phyloP scores from a whole-genome alignment of 306 rosid species.

The Echinosophora koreensis region DNA sequence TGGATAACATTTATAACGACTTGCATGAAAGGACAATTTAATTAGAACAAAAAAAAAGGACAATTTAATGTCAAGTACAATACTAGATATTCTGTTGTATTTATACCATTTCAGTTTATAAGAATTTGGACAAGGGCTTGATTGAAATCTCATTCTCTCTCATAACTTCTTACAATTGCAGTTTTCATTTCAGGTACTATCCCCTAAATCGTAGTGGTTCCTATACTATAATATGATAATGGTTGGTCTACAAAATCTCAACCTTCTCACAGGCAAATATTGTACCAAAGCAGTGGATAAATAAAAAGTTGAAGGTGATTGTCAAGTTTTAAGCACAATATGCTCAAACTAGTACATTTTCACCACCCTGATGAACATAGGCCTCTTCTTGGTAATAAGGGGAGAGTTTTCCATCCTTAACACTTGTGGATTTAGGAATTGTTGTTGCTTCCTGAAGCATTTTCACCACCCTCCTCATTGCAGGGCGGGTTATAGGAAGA shows the following conservation, averaged over 20 bases:
- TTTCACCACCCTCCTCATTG: conserved; percentile 77
- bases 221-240: not conserved
- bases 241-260: not conserved
- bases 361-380: conserved; percentile 40
- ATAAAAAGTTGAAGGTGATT: not conserved
- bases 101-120: not conserved
- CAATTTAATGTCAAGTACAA: conserved; percentile 4
- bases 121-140: conserved; percentile 14
- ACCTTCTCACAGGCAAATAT: not conserved
- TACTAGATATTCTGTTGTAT: not conserved
- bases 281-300: not conserved
- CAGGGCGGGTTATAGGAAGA: conserved; percentile 66
- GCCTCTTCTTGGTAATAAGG: conserved; percentile 50
- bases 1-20: not conserved
- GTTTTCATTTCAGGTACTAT: conserved; percentile 30
- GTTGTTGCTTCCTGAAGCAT: conserved; percentile 61
- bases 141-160: not conserved
- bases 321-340: not conserved
- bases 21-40: not conserved
- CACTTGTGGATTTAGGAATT: conserved; percentile 41
- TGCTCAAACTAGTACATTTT: conserved; percentile 39
- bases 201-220: not conserved
- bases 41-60: not conserved
- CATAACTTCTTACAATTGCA: conserved; percentile 24
- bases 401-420: conserved; percentile 49